A percentile compares a stretch with the other conserved stretches of the same genome.
Conservation (phyloP, 1,284 basidiomycete genomes). For the Amylostereum areolatum region DNA sequence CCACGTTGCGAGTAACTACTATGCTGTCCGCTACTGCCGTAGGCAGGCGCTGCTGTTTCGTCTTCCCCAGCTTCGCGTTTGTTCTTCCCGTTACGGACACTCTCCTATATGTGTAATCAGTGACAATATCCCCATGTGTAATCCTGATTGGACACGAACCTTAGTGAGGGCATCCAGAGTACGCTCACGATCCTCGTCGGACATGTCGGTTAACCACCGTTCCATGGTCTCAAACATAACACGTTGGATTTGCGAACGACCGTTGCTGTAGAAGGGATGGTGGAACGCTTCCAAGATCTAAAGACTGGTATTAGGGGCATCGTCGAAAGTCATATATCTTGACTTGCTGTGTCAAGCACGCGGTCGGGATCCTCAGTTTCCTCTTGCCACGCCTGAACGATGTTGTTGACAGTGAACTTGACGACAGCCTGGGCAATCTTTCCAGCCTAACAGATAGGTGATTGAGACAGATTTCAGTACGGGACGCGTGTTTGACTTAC, state of each 20-base stretch:
- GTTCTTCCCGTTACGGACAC: slow-evolving; percentile 29
- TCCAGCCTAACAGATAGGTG: slow-evolving; percentile 34
- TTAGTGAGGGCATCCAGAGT: slow-evolving; percentile 45
- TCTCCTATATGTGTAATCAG: slow-evolving; percentile 16
- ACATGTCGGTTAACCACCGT: slow-evolving; percentile 49
- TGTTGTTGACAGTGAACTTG: slow-evolving; percentile 50
- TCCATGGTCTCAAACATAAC: slow-evolving; percentile 58
- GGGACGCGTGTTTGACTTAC: background rate
- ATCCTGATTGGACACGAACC: slow-evolving; percentile 21
- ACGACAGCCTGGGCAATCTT: slow-evolving; percentile 69
- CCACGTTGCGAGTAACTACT: background rate
- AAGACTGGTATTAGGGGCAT: background rate
- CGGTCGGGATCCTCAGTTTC: slow-evolving; percentile 37
- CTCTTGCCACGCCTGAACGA: slow-evolving; percentile 60
- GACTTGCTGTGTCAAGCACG: slow-evolving; percentile 42
- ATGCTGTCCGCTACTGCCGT: background rate
- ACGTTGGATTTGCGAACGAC: slow-evolving; percentile 54
- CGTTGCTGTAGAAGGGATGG: slow-evolving; percentile 60
- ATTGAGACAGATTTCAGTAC: background rate
- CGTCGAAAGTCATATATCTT: background rate
- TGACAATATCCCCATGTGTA: background rate
- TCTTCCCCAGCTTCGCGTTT: slow-evolving; percentile 31
- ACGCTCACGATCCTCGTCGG: slow-evolving; percentile 34
- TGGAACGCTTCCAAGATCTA: slow-evolving; percentile 65
- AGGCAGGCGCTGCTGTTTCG: slow-evolving; percentile 15